A percentile compares a stretch with the other conserved stretches of the same genome.
Conservation (phyloP, 441 rosid genomes). For the Aquilaria agallochum region DNA sequence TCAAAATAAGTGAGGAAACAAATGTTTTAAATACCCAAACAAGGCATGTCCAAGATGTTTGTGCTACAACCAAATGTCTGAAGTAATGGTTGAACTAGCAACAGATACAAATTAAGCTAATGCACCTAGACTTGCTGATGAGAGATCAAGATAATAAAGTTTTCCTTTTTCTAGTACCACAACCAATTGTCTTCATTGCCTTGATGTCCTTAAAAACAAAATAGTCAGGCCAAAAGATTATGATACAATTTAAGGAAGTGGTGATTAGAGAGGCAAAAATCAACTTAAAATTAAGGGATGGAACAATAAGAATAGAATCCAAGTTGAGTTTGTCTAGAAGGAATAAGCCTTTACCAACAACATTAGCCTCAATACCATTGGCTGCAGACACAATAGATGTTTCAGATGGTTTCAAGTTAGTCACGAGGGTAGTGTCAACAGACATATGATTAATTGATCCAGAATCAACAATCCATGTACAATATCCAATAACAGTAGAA, state of each 20-base stretch:
- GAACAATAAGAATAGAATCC: neutral
- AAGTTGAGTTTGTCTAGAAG: neutral
- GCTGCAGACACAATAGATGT: neutral
- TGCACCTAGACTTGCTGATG: neutral
- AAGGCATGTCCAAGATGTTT: neutral
- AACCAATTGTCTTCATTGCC: conserved; percentile 3
- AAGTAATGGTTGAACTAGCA: neutral
- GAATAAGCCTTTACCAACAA: neutral
- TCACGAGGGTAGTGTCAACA: neutral
- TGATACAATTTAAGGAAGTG: neutral
- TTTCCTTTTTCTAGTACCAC: conserved; percentile 3
- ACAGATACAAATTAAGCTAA: too few relatives aligned
- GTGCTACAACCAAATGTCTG: conserved; percentile 4
- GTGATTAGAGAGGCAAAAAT: conserved; percentile 3
- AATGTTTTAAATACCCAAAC: neutral
- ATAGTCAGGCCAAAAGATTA: conserved; percentile 4
- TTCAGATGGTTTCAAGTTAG: neutral
- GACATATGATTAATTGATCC: neutral
- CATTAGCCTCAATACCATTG: neutral
- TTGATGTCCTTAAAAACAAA: neutral
- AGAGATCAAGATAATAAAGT: conserved; percentile 8
- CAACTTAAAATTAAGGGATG: neutral
- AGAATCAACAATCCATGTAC: neutral
- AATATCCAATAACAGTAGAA: neutral
- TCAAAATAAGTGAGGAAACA: neutral